These are phyloP conservation scores for Xylaria bambusicola DNA, from an alignment of 495 filamentous ascomycete species.

Conservation along the genomic window DNA sequence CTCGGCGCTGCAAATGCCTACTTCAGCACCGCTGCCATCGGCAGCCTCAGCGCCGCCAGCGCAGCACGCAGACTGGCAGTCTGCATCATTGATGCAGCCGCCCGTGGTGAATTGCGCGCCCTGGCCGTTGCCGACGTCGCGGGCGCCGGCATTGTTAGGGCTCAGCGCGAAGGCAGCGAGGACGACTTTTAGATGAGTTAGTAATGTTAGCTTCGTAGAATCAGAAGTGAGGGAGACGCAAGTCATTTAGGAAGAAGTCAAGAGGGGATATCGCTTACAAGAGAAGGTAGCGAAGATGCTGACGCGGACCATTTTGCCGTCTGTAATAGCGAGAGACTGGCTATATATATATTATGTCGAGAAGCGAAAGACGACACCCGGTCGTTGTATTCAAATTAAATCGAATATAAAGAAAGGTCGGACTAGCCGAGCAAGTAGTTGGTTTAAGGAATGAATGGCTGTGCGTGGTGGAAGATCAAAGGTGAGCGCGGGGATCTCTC, in stretches of 20 bases:
- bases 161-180: slow-evolving; percentile 4
- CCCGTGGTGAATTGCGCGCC: slow-evolving; percentile 52
- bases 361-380: slow-evolving; percentile 14
- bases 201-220: not conserved
- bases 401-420: not conserved
- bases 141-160: slow-evolving; percentile 41
- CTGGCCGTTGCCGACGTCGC: slow-evolving; percentile 52
- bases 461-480: slow-evolving; percentile 2
- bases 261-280: not conserved
- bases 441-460: not conserved
- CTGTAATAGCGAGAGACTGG: not conserved
- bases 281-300: slow-evolving; percentile 12
- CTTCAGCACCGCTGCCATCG: slow-evolving; percentile 11
- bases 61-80: slow-evolving; percentile 48
- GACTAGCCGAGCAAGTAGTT: slow-evolving; percentile 9
- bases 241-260: no score
- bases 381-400: slow-evolving; percentile 5
- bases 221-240: not conserved
- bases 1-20: slow-evolving; percentile 47
- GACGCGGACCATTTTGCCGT: slow-evolving; percentile 16
- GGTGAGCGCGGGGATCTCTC: not conserved
- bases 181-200: slow-evolving; percentile 5
- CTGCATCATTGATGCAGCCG: slow-evolving; percentile 47
- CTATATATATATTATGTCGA: not conserved
- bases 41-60: slow-evolving; percentile 35